These are phyloP conservation scores for Melaleuca quinquenervia DNA, from an alignment of 345 rosid genomes.

Conservation along the genomic window DNA sequence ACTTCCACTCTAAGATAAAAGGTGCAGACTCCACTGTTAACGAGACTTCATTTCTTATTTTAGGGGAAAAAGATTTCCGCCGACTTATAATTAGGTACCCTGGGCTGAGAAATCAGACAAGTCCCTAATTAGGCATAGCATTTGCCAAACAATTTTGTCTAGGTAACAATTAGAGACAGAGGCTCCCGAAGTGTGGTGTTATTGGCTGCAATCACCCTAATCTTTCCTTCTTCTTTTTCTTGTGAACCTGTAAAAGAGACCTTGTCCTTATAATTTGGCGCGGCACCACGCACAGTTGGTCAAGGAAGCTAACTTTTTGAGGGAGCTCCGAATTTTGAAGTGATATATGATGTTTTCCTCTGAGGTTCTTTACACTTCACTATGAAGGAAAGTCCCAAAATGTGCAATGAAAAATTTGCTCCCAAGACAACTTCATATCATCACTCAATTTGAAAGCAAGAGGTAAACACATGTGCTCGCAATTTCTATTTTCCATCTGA, in stretches of 20 bases:
- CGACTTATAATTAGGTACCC: neutral
- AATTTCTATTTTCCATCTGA: neutral
- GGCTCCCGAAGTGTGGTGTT: neutral
- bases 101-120: neutral
- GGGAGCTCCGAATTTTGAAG: neutral
- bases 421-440: neutral
- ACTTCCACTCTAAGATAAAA: neutral
- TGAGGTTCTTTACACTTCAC: neutral
- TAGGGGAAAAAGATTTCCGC: neutral
- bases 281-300: neutral
- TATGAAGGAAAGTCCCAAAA: neutral
- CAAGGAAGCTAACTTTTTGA: neutral
- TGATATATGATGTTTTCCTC: neutral
- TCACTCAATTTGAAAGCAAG: neutral
- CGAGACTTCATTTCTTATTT: neutral
- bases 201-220: neutral
- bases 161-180: neutral
- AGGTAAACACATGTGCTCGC: neutral
- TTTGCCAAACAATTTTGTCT: neutral
- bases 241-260: neutral
- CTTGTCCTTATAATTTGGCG: neutral
- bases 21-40: neutral
- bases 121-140: neutral
- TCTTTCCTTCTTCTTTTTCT: neutral
- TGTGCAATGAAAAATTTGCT: neutral